Percentiles rank a stretch among this genome's conserved stretches.
These are phyloP conservation scores for Macroventuria anomochaeta DNA, from an alignment of 2,329 filamentous ascomycete genomes.

Conservation along the genomic window DNA sequence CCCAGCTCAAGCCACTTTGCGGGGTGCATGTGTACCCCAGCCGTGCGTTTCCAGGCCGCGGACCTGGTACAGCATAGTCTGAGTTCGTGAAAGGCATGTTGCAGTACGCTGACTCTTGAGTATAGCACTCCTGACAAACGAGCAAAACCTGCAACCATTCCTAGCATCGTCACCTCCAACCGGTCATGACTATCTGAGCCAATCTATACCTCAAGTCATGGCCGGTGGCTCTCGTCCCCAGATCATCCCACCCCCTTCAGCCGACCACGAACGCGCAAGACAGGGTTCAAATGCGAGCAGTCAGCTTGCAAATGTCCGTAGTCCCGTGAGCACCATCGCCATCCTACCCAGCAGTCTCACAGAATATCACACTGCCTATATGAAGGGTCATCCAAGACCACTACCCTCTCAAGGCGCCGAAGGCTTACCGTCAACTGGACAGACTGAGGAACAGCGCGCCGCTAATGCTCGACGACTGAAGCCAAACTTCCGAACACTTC, in stretches of 20 bases:
- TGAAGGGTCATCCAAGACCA: conserved; percentile 67
- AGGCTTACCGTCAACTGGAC: conserved; percentile 51
- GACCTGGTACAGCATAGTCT: background rate
- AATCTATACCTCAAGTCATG: conserved; percentile 44
- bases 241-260: conserved; percentile 30
- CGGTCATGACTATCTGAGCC: conserved; percentile 49
- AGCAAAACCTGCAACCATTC: conserved; percentile 60
- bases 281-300: conserved; percentile 54
- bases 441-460: conserved; percentile 70
- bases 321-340: conserved; percentile 76
- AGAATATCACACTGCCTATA: conserved; percentile 87
- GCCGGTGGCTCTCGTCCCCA: conserved; percentile 43
- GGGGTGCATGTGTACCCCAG: conserved; percentile 9
- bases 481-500: conserved; percentile 76
- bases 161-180: conserved; percentile 63
- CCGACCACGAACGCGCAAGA: conserved; percentile 51
- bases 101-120: conserved; percentile 22
- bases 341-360: conserved; percentile 91
- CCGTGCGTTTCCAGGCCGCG: background rate
- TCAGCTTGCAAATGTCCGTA: conserved; percentile 47
- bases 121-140: conserved; percentile 61
- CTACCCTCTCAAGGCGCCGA: conserved; percentile 31
- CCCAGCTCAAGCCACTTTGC: background rate
- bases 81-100: background rate
- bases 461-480: conserved; percentile 82